phyloP scores from a whole-genome alignment of 805 yeast species.

The Saturnispora kantuleensis region DNA sequence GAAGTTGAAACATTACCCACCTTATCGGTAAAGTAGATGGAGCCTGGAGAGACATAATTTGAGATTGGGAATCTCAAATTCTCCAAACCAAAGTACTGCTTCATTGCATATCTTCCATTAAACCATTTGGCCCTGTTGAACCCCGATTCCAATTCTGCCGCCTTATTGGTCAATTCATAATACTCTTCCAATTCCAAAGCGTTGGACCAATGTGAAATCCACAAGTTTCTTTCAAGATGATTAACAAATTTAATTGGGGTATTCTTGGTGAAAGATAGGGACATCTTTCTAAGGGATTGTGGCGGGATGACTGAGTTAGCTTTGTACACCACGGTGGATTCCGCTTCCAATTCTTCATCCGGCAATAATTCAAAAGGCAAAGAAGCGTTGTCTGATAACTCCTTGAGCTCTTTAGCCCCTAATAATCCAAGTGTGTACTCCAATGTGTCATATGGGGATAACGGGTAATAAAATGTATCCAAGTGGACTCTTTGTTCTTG shows the following conservation, averaged over 20 bases:
- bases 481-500: slow-evolving; percentile 53
- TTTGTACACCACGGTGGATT: slow-evolving; percentile 17
- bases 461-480: slow-evolving; percentile 41
- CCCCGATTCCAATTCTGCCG: slow-evolving; percentile 57
- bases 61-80: slow-evolving; percentile 51
- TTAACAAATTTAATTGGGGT: slow-evolving; percentile 54
- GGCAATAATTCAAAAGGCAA: slow-evolving; percentile 5
- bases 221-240: slow-evolving; percentile 58
- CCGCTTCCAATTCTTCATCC: slow-evolving; percentile 17
- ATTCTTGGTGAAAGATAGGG: slow-evolving; percentile 54
- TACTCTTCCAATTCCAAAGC: slow-evolving; percentile 72
- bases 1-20: slow-evolving; percentile 92
- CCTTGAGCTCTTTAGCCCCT: slow-evolving; percentile 23
- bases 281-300: slow-evolving; percentile 42
- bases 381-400: slow-evolving; percentile 2
- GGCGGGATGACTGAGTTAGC: not conserved
- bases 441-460: slow-evolving; percentile 52
- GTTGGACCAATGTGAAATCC: slow-evolving; percentile 83
- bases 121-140: slow-evolving; percentile 77
- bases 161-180: slow-evolving; percentile 70
- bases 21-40: slow-evolving; percentile 69
- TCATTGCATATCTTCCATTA: slow-evolving; percentile 41
- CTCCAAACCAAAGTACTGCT: slow-evolving; percentile 49
- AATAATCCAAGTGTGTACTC: slow-evolving; percentile 34
- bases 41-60: slow-evolving; percentile 37